Evolutionary conservation across 2,329 filamentous ascomycete species (phyloP), one percentile per base, ranked within the genome.

Genomic region (Trichoderma guizhouense): DNA sequence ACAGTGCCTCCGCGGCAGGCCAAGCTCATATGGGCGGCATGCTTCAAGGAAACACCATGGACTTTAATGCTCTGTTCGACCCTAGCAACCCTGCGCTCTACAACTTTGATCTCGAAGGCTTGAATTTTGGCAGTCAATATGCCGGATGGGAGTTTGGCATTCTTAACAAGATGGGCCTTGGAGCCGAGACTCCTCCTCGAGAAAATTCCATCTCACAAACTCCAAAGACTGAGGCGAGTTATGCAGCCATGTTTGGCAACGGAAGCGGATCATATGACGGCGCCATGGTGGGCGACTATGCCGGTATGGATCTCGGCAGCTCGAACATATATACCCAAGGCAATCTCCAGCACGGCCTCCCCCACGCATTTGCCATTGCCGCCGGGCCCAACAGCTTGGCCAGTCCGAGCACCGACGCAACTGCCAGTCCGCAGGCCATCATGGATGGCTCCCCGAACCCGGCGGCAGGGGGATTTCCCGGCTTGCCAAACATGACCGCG

Each of bases 71-170:
- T 70, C 86, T 97, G 34, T 97, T 98, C 78, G 95, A 98, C 76
- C 93, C 94, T 0, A 96, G 93, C 79, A 96, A 98, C 79, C 94
- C 95, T 4, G 93, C 94, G 0, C 84, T 97, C 70, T 98, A 97
- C 87, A 98, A 98, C 80, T 97, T 98, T 81, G 95, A 98, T 80
- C 89, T 98, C 12, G 94, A 97, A 70, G 94, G 94, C 72, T 88
- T 98, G 79, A 83, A 83, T 71, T 99, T 98, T 81, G 95, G 94
- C 71, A 98, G 96, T 79, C 94, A 97, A 75, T 99, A 98, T 79
- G 95, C 95, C 73, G 95, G 95, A 21, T 87, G 97, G 81, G 96
- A 98, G 81, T 98, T 98, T 80, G 93, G 94, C 69, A 98, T 98
- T 89, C 88, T 99, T 0, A 94, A 94, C 32, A 95, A 98, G 80